Evolutionary conservation across 2,329 filamentous ascomycete genomes (phyloP), one percentile per base, ranked within the genome.

Genomic region (Rutstroemia sp.): DNA sequence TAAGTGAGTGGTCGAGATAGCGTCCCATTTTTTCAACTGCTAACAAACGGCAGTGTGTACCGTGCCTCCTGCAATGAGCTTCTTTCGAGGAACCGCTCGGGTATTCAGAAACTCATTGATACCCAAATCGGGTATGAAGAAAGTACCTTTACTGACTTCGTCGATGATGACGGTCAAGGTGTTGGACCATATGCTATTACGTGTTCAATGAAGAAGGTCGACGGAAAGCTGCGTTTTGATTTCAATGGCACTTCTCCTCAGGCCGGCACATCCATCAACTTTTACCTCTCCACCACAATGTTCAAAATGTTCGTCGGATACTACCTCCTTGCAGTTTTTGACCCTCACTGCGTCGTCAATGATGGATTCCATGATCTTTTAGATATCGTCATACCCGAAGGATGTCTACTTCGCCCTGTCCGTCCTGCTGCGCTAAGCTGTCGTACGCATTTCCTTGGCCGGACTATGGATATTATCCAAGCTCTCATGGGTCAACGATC

Each of bases 401-500:
- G 52, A 37, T 23, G 16, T 19, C 38, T 54, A 12, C 45, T 54
- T 9, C 52, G 45, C 9, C 52, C 45, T 5, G 34, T 54, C 16
- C 23, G 45, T 10, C 45, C 45, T 19, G 45, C 23, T 1, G 18
- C 34, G 5, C 9, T 54, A 8, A 49, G 45, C 19, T 54, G 37
- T 49, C 18, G 45, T 8, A 49, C 45, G 19, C 37, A 54, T 16
- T 25, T 42, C 16, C 25, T 30, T 2, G 34, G 52, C 3, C 23
- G 45, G 19, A 54, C 52, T n/a, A 30, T 30, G 9, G 37, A 54
- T 21, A 49, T 49, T 4, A 34, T 49, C 2, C 37, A 54, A 18
- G 52, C 23, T 21, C 45, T 54, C 23, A 54, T 54, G 45, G 52
- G 45, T 2, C 52, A 54, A 27, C 44, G 34, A 48, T 49, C 52